A percentile compares a stretch with the other conserved stretches of the same genome.
These are phyloP conservation scores for Acacia concinna DNA, from an alignment of 331 rosid genomes.

Conservation along the genomic window DNA sequence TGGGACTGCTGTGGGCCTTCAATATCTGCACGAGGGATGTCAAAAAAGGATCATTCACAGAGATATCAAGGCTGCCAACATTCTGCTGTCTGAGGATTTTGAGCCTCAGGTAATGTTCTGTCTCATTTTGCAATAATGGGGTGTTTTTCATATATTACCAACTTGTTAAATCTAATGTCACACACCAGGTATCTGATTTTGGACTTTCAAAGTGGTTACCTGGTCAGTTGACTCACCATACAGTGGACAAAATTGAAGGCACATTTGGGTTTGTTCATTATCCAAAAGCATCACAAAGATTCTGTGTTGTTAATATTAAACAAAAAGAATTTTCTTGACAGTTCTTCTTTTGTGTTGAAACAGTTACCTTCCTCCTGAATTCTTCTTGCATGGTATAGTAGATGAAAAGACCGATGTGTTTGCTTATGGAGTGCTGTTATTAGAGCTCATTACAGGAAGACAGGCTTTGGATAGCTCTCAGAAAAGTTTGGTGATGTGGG, in stretches of 20 bases:
- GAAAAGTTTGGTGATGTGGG: conserved; percentile 95
- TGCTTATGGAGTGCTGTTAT: conserved; percentile 85
- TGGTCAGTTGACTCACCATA: conserved; percentile 96
- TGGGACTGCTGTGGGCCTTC: conserved; percentile 90
- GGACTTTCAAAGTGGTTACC: conserved; percentile 99
- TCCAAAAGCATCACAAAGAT: conserved; percentile 25
- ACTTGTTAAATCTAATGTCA: conserved; percentile 4
- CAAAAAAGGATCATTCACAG: conserved; percentile 97
- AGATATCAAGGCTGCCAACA: conserved; percentile 96
- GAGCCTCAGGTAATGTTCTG: conserved; percentile 74
- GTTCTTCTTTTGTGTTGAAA: conserved; percentile 25
- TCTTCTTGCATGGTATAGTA: conserved; percentile 96
- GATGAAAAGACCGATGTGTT: conserved; percentile 96
- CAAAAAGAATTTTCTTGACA: conserved; percentile 19
- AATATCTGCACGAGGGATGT: conserved; percentile 87
- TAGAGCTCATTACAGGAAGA: conserved; percentile 88
- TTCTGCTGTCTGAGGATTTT: conserved; percentile 82
- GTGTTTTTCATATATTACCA: neutral
- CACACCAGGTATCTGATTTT: conserved; percentile 83
- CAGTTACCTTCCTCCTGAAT: conserved; percentile 99
- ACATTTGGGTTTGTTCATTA: conserved; percentile 81
- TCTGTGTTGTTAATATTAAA: neutral
- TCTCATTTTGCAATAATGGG: neutral
- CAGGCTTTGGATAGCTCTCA: conserved; percentile 92
- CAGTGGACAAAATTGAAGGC: conserved; percentile 89